A percentile compares a stretch with the other conserved stretches of the same genome.
Conservation (phyloP, 2,329 filamentous ascomycete genomes). For the Periconia digitata region DNA sequence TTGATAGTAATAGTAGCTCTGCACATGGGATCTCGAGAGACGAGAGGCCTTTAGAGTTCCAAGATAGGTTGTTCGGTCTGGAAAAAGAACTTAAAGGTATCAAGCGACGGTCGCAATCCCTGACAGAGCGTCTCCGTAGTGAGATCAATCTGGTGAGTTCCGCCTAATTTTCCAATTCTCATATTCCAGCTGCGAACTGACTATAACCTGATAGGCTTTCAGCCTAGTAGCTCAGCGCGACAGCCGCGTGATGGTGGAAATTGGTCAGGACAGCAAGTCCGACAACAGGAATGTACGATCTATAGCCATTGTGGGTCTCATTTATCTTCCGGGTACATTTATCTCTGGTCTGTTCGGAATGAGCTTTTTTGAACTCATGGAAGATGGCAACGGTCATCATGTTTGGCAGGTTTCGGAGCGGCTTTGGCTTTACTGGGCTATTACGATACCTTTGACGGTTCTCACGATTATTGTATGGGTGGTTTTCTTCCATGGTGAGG, state of each 20-base stretch:
- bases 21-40: neutral
- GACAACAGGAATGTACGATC: constrained; percentile 5
- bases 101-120: constrained; percentile 3
- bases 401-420: constrained; percentile 7
- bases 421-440: constrained; percentile 12
- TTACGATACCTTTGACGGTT: constrained; percentile 9
- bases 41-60: neutral
- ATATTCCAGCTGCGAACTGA: neutral
- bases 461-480: constrained; percentile 5
- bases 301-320: constrained; percentile 1
- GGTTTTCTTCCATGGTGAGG: neutral
- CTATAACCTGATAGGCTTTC: constrained; percentile 1
- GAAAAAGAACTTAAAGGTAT: constrained; percentile 3
- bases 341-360: constrained; percentile 9
- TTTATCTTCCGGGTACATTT: constrained; percentile 5
- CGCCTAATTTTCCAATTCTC: neutral
- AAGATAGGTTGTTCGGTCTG: neutral
- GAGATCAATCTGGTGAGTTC: constrained; percentile 8
- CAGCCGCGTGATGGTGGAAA: constrained; percentile 4
- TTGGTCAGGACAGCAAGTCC: constrained; percentile 4
- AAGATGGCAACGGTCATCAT: neutral
- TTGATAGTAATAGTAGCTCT: neutral
- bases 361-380: constrained; percentile 8
- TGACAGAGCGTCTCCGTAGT: constrained; percentile 4
- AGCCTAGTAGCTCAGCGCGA: constrained; percentile 8